Percentiles rank a stretch among this genome's conserved stretches.
phyloP scores from a whole-genome alignment of 495 filamentous ascomycete genomes.

The Aspergillus hancockii region DNA sequence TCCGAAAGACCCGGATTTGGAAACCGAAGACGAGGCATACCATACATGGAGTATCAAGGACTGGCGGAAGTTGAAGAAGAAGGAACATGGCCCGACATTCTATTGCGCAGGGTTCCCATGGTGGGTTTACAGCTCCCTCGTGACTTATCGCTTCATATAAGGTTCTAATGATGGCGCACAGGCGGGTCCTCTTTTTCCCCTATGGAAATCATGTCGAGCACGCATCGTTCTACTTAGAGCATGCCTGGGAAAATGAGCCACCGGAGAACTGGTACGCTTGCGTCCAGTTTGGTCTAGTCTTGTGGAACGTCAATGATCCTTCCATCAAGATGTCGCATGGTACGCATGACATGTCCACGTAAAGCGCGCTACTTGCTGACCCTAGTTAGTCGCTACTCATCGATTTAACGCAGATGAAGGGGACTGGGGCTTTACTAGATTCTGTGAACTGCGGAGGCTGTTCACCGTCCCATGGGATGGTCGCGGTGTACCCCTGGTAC shows the following conservation, averaged over 20 bases:
- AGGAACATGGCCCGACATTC: slow-evolving; percentile 86
- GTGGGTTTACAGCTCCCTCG: slow-evolving; percentile 46
- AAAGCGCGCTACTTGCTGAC: slow-evolving; percentile 18
- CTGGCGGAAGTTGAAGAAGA: slow-evolving; percentile 72
- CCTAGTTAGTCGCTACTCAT: slow-evolving; percentile 65
- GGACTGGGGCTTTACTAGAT: slow-evolving; percentile 98
- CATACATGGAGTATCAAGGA: slow-evolving; percentile 84
- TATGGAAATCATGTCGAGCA: slow-evolving; percentile 90
- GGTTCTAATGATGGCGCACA: slow-evolving; percentile 26
- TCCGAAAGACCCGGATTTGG: slow-evolving; percentile 70
- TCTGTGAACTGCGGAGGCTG: slow-evolving; percentile 79
- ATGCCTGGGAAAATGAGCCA: slow-evolving; percentile 72
- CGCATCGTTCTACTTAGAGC: slow-evolving; percentile 94
- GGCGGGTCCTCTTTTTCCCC: slow-evolving; percentile 94
- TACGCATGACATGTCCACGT: slow-evolving; percentile 28
- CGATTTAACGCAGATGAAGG: slow-evolving; percentile 93
- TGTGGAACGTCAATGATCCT: slow-evolving; percentile 92
- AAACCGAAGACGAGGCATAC: slow-evolving; percentile 65
- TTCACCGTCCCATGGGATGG: slow-evolving; percentile 73
- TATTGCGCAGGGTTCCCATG: slow-evolving; percentile 85
- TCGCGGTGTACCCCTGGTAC: slow-evolving; percentile 72
- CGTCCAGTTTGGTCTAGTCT: slow-evolving; percentile 89
- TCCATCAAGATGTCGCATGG: slow-evolving; percentile 69
- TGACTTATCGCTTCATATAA: neutral
- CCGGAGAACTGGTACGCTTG: slow-evolving; percentile 95